Percentiles rank a stretch among this genome's conserved stretches.
phyloP scores from a whole-genome alignment of 129 eudicot genomes.

The Saposhnikovia divaricata region DNA sequence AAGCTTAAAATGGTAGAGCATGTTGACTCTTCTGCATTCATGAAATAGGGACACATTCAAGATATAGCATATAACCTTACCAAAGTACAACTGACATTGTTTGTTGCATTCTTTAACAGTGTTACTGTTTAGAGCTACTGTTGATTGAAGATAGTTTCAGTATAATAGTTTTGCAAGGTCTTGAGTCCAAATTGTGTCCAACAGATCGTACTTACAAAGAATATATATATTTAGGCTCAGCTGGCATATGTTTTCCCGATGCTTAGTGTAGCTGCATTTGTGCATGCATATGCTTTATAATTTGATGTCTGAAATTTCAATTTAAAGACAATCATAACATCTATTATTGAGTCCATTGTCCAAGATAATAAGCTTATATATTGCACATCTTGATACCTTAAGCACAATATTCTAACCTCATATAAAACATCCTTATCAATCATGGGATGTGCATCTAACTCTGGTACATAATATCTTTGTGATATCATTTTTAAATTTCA shows the following conservation, averaged over 20 bases:
- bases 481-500: background rate
- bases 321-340: background rate
- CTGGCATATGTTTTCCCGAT: background rate
- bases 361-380: background rate
- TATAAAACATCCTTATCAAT: background rate
- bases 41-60: background rate
- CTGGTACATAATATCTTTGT: background rate
- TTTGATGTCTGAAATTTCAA: background rate
- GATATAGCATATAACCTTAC: background rate
- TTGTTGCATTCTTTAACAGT: background rate
- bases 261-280: background rate
- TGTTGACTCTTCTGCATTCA: background rate
- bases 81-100: background rate
- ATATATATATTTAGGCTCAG: too few species aligned
- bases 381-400: background rate
- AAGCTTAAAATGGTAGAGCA: conserved; percentile 69
- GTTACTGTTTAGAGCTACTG: background rate
- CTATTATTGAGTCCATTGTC: background rate
- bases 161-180: background rate
- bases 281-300: background rate
- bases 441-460: background rate
- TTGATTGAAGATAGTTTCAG: background rate
- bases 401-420: background rate
- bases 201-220: background rate
- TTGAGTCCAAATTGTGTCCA: background rate